A percentile compares a stretch with the other conserved stretches of the same genome.
These are phyloP conservation scores for Trichoderma sp. DNA, from an alignment of 2,329 filamentous ascomycete genomes.

Conservation along the genomic window DNA sequence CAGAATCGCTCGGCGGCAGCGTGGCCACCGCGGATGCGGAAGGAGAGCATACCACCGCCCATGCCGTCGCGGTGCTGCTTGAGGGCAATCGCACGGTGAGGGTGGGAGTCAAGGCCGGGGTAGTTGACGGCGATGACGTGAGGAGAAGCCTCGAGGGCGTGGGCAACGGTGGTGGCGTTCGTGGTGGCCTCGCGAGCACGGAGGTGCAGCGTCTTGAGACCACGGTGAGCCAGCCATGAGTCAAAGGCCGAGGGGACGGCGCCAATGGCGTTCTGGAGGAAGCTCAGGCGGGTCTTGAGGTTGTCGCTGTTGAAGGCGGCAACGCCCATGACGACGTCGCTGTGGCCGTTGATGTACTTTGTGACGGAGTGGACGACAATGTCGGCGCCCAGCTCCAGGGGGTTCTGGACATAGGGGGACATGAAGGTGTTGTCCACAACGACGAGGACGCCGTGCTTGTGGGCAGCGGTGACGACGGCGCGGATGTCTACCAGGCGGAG, in stretches of 20 bases:
- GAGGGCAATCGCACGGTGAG: conserved; percentile 79
- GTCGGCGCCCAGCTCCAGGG: conserved; percentile 91
- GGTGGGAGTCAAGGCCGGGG: conserved; percentile 85
- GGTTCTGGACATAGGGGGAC: conserved; percentile 95
- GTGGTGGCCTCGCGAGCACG: conserved; percentile 81
- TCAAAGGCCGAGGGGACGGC: conserved; percentile 95
- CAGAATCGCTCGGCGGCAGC: conserved; percentile 90
- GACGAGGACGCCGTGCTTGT: conserved; percentile 85
- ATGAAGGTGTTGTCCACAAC: conserved; percentile 99
- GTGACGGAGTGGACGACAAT: conserved; percentile 97
- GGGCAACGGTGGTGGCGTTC: conserved; percentile 80
- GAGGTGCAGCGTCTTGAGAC: conserved; percentile 94
- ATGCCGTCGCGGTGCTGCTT: conserved; percentile 94
- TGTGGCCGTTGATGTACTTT: conserved; percentile 98
- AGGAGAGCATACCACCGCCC: conserved; percentile 96
- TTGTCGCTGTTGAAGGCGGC: conserved; percentile 90
- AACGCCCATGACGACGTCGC: conserved; percentile 96
- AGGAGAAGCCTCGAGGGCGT: conserved; percentile 75
- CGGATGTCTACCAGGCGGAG: conserved; percentile 91
- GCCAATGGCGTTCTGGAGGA: conserved; percentile 97
- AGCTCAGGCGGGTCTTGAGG: conserved; percentile 76
- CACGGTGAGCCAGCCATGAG: conserved; percentile 96
- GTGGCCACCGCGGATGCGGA: conserved; percentile 87
- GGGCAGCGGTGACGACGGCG: conserved; percentile 79
- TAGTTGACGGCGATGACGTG: conserved; percentile 93